Evolutionary conservation across 176 grass and related monocot genomes (phyloP).

Genomic region (Triticum dicoccoides): DNA sequence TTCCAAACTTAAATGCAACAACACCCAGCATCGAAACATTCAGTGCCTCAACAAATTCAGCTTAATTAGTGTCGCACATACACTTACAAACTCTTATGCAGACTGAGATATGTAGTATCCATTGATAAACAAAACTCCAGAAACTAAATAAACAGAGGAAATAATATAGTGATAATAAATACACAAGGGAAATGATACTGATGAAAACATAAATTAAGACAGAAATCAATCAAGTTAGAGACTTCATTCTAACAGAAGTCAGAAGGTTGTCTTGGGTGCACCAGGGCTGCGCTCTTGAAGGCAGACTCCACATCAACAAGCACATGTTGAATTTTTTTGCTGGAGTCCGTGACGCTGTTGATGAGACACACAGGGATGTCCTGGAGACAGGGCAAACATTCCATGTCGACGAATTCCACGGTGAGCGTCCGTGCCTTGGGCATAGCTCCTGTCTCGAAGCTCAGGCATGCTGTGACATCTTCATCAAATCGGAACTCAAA

Average conservation of each 20-base stretch:
- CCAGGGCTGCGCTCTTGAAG: not conserved
- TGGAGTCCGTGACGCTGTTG: rapidly evolving
- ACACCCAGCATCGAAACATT: no score
- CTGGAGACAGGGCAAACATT: not conserved
- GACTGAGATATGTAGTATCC: no score
- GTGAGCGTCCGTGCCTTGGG: not conserved
- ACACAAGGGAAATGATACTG: no score
- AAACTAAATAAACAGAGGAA: no score
- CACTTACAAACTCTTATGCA: no score
- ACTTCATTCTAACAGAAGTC: not conserved
- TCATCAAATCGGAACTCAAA: not conserved
- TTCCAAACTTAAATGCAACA: no score
- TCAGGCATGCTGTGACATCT: not conserved
- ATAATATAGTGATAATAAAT: no score
- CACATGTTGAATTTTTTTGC: not conserved
- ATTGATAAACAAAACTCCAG: no score
- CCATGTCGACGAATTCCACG: not conserved
- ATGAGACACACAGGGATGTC: not conserved
- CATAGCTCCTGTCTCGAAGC: not conserved
- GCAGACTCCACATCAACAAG: not conserved
- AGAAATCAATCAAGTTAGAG: no score
- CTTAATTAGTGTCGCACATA: no score
- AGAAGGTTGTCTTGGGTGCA: not conserved
- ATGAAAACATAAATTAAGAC: no score
- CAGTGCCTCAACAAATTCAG: no score